Base-by-base conservation (phyloP, 257 asterid genomes). In the Ophiorrhiza pumila region DNA sequence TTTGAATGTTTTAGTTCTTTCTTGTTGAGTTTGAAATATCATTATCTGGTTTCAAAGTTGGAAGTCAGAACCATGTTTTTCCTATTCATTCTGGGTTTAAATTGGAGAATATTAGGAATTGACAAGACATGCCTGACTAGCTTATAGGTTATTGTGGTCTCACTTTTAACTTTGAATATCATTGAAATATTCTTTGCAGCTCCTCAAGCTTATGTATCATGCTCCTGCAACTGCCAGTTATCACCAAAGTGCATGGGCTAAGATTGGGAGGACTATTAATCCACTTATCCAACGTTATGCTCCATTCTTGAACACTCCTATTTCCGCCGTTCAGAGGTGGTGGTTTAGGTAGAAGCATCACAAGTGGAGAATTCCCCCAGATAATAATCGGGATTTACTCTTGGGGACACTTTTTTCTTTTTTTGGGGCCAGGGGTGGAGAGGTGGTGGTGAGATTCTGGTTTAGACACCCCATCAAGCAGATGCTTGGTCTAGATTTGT, bases 241-340 rank as follows among this genome's bases (percentile, higher is more conserved):
- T 81, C 97, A 94, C 80, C 97, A 85, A 83, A 91, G 93, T 82
- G 83, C 76, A 39, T 94, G 99, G 99, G 80, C 95, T 37, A 94
- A 75, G 83, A 94, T 94, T n/a, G 90, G 91, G 76, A 85, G 81
- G 76, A 74, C 72, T 4, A 85, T 77, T 31, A 87, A 84, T 78
- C 97, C 99, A 4, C 77, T 85, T 56, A 78, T 91, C 74, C 90
- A 81, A 8, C 87, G 78, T 1, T 84, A 88, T 68, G 92, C 97
- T 39, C 97, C 99, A 5, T 91, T 90, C 79, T 69, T 94, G 68
- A 83, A 80, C 83, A 81, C 90, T 68, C 97, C 99, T 10, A 55
- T 94, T 39, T 84, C 96, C 64, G 81, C 85, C 2, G 56, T 84
- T 31, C 89, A 90, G 81, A 82, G 80, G 80, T 94, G 97, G 97